Evolutionary conservation across 1,139 yeast genomes (phyloP).

Genomic region (Blastobotrys elegans): DNA sequence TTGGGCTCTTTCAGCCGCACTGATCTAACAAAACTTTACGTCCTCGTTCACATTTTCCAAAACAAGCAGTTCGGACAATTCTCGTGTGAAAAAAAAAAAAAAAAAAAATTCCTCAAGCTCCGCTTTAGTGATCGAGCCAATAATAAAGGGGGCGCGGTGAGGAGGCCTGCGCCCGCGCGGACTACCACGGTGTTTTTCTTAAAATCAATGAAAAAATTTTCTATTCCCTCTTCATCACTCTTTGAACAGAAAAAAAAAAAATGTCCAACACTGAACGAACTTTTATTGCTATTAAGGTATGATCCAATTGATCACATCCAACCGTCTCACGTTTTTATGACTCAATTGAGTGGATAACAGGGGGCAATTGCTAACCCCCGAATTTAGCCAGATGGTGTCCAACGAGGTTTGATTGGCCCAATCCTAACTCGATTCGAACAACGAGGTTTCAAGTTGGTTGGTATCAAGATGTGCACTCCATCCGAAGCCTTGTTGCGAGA

Average conservation of each 20-base stretch:
- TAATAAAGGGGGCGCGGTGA: no score
- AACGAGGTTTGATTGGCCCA: slow-evolving; percentile 91
- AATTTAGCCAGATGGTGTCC: slow-evolving; percentile 97
- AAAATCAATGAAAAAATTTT: neutral
- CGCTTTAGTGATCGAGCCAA: neutral
- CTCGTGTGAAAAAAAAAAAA: neutral
- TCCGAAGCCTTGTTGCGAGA: slow-evolving; percentile 81
- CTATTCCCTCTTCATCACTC: slow-evolving; percentile 7
- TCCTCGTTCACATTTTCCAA: no score
- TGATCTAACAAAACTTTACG: no score
- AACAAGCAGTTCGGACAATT: no score
- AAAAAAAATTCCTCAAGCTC: neutral
- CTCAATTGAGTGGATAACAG: neutral
- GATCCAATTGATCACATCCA: slow-evolving; percentile 14
- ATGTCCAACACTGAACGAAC: slow-evolving; percentile 76
- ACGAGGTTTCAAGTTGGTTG: slow-evolving; percentile 97
- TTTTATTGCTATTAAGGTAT: slow-evolving; percentile 86
- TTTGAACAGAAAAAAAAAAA: slow-evolving; percentile 19
- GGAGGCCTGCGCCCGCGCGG: neutral
- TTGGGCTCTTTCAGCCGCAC: no score
- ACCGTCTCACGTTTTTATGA: no score
- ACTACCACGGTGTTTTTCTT: neutral
- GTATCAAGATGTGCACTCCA: slow-evolving; percentile 86
- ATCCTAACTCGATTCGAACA: slow-evolving; percentile 92
- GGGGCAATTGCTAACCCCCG: neutral